A percentile compares a stretch with the other conserved stretches of the same genome.
Conservation (phyloP, 2,329 filamentous ascomycete genomes). For the Xylaria sp. region DNA sequence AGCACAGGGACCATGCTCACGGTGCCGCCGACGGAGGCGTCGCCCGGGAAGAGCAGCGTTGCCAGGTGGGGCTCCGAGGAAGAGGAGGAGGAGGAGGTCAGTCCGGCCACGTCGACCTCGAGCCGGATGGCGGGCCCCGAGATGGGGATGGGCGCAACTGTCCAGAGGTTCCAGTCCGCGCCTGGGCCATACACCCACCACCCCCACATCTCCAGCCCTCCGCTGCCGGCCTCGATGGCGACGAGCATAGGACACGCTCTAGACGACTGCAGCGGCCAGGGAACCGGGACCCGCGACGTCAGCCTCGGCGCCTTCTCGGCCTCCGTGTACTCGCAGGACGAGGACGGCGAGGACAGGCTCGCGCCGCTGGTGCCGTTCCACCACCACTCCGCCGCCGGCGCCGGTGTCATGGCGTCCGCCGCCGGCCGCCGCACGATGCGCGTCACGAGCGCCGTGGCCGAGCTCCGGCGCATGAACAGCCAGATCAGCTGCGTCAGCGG, state of each 20-base stretch:
- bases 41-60: constrained; percentile 4
- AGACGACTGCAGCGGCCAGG: neutral
- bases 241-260: neutral
- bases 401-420: constrained; percentile 1
- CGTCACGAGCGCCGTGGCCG: constrained; percentile 59
- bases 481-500: constrained; percentile 59
- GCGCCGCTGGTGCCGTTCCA: constrained; percentile 26
- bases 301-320: constrained; percentile 23
- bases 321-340: constrained; percentile 40
- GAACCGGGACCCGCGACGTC: constrained; percentile 12
- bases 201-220: neutral
- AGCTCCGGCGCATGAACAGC: constrained; percentile 69
- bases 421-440: constrained; percentile 37
- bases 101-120: neutral
- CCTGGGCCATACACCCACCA: too few species aligned
- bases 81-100: constrained; percentile 13
- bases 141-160: too few species aligned
- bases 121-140: neutral
- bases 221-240: neutral
- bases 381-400: too few species aligned
- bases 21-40: constrained; percentile 23
- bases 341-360: constrained; percentile 29
- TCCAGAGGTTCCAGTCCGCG: too few species aligned
- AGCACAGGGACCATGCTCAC: constrained; percentile 35
- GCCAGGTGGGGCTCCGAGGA: constrained; percentile 18